Conservation (phyloP, 2,329 filamentous ascomycete genomes). For the Botrytis elliptica region DNA sequence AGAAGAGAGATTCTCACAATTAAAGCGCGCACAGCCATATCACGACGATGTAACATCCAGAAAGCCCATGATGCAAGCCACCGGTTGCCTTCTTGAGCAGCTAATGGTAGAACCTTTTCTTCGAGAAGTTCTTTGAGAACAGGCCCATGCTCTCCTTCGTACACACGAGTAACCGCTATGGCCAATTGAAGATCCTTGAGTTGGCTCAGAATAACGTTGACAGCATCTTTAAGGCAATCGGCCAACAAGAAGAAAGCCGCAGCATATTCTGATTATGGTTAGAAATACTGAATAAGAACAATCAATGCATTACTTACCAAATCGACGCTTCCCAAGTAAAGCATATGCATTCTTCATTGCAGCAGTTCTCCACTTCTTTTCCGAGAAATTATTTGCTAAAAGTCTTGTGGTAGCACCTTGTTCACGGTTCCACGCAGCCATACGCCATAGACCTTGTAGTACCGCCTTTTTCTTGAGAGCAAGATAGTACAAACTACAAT, state of each 20-base stretch:
- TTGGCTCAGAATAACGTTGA: constrained; percentile 82
- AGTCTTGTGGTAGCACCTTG: constrained; percentile 77
- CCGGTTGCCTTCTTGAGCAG: constrained; percentile 77
- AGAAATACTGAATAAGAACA: constrained; percentile 22
- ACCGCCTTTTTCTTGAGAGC: constrained; percentile 89
- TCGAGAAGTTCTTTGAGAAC: constrained; percentile 72
- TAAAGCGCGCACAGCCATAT: constrained; percentile 80
- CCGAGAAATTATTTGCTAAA: constrained; percentile 85
- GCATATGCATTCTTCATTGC: constrained; percentile 97
- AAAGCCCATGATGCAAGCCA: constrained; percentile 97
- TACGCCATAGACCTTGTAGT: constrained; percentile 88
- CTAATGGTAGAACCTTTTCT: constrained; percentile 74
- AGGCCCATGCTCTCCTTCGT: constrained; percentile 79
- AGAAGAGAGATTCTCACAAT: constrained; percentile 58
- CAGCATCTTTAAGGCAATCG: constrained; percentile 79
- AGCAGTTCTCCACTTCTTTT: constrained; percentile 81
- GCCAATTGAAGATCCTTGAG: constrained; percentile 87
- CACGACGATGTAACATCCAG: constrained; percentile 79
- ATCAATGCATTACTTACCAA: constrained; percentile 54
- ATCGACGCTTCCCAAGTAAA: constrained; percentile 83
- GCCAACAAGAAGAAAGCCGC: constrained; percentile 94
- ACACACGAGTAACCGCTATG: constrained; percentile 81
- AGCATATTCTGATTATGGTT: constrained; percentile 68
- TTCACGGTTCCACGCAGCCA: constrained; percentile 86
- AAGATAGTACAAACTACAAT: constrained; percentile 89